Evolutionary conservation across 1,139 yeast genomes (phyloP), one percentile per base, ranked within the genome.

Genomic region (Torulaspora pretoriensis): DNA sequence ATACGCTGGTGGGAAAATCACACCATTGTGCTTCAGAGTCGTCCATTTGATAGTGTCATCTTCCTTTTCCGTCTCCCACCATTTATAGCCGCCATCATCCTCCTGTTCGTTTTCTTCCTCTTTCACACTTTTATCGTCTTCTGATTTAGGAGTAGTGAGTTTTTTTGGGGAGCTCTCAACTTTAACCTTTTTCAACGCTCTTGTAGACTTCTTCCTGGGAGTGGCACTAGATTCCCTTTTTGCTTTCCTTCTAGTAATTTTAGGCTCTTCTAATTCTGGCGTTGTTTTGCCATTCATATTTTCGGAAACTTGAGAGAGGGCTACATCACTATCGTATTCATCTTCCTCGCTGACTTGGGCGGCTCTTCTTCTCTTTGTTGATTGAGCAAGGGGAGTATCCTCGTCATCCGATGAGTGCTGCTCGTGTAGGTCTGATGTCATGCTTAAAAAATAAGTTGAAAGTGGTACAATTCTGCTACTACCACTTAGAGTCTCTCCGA

Each of bases 1-100:
- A 65, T 92, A 90, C 8, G 80, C 83, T 0, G 97, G 97, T 2
- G 98, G 97, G 59, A 92, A 90, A 39, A 90, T 68, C 8, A 92
- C 97, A 56, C 97, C 98, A 56, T 78, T 81, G 63, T 92, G 97
- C 51, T 80, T 88, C 44, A 92, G 70, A 1, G 90, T 75, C 33
- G 78, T 82, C 98, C 97, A 92, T 63, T 88, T 87, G 47, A 82
- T 73, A 38, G 83, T 78, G 13, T 83, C 92, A 59, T 88, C 89
- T 35, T 73, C 64, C 42, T 82, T 81, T 38, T 74, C 75, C 38
- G 80, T 78, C 42, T 77, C 81, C 65, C 87, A 95, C 96, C 97
- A 89, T 61, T 78, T 82, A 64, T 78, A 84, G 4, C 70, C 72
- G 7, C 76, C 84, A 3, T 78, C 85, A 17, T 78, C 85, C 7